Evolutionary conservation across 345 rosid genomes (phyloP), one percentile per base, ranked within the genome.

Genomic region (Barbarea vulgaris): DNA sequence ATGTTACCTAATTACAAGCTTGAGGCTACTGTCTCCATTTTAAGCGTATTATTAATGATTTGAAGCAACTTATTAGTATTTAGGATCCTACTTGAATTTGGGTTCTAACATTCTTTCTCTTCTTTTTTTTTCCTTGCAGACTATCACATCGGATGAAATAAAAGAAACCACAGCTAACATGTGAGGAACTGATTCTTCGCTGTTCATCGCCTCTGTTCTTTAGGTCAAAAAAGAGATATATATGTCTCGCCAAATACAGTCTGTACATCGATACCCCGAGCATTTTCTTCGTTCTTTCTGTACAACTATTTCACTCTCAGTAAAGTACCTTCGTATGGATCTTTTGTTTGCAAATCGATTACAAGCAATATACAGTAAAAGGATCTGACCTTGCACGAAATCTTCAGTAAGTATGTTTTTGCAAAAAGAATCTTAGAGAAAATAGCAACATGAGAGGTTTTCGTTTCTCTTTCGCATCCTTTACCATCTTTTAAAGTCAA

Each of bases 101-200:
- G 51, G 22, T n/a, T 61, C 18, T 60, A 31, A 19, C 47, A 42
- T 63, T 66, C 25, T 37, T 19, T 46, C 12, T n/a, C 39, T 48
- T 17, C 57, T 50, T 66, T 69, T 54, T 55, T 81, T 34, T n/a
- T n/a, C n/a, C 62, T 9, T 77, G 86, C 94, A 93, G 96, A 44
- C 82, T 47, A 88, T 93, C 52, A 46, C 96, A 6, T 60, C 79
- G 77, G 98, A 91, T n/a, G 97, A 93, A 79, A 89, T 93, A 77
- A 85, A 71, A 84, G 88, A 83, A 80, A 36, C 90, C 6, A 91
- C 91, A 44, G 81, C 80, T 50, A 86, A 87, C 70, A 76, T 91
- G 86, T 93, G 77, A 85, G 72, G 72, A 72, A 17, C 47, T 51
- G 72, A 39, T 64, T 53, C 59, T 27, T 44, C n/a, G 9, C 10